Conservation (phyloP, 495 filamentous ascomycete species). For the Parathielavia appendiculata region DNA sequence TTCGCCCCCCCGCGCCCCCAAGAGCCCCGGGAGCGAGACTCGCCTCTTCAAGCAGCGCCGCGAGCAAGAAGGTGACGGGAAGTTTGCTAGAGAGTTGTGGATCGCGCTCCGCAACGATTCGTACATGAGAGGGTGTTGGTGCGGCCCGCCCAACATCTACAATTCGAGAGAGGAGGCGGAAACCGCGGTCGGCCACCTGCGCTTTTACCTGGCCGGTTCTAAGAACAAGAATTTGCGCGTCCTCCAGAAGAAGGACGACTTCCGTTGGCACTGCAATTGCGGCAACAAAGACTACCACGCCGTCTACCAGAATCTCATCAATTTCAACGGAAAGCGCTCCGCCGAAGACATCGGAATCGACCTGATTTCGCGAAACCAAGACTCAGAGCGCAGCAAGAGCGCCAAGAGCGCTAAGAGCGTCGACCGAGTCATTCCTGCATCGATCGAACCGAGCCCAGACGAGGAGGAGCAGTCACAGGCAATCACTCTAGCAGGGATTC, state of each 20-base stretch:
- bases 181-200: conserved; percentile 25
- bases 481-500: neutral
- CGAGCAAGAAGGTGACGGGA: conserved; percentile 15
- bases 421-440: conserved; percentile 12
- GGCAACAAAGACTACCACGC: conserved; percentile 2
- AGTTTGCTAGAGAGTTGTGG: conserved; percentile 26
- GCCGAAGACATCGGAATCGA: conserved; percentile 26
- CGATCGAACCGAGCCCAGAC: neutral
- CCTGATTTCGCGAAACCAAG: conserved; percentile 20
- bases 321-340: conserved; percentile 25
- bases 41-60: conserved; percentile 14
- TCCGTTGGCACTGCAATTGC: conserved; percentile 27
- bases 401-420: conserved; percentile 8
- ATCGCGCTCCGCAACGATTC: conserved; percentile 27
- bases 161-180: conserved; percentile 22
- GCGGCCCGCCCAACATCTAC: conserved; percentile 24
- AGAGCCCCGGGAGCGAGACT: conserved; percentile 15
- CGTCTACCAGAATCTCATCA: conserved; percentile 15
- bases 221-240: conserved; percentile 19
- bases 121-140: conserved; percentile 26
- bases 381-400: neutral
- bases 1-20: neutral
- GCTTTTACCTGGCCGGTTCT: conserved; percentile 25
- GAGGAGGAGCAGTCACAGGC: neutral
- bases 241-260: conserved; percentile 26